Conservation (phyloP, 331 rosid species). For the Malus hybrid region DNA sequence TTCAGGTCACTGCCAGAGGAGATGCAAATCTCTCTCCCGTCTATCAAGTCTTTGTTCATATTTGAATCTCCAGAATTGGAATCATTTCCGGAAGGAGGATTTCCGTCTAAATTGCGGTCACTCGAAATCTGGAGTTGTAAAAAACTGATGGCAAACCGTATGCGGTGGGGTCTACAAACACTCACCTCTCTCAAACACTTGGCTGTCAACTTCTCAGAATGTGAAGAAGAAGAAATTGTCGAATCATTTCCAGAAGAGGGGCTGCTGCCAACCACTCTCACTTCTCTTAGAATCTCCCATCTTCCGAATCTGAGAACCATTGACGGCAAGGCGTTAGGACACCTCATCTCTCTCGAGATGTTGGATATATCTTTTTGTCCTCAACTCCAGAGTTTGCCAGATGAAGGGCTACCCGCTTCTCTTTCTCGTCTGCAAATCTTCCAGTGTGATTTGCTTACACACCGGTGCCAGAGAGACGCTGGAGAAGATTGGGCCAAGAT, state of each 20-base stretch:
- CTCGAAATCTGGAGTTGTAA: neutral
- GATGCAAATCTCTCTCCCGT: neutral
- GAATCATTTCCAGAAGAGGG: constrained; percentile 8
- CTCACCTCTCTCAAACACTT: neutral
- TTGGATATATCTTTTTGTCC: fast-evolving
- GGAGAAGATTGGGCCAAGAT: neutral
- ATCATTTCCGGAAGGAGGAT: neutral
- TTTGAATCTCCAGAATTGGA: neutral
- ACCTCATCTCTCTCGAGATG: neutral
- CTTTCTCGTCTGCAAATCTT: fast-evolving
- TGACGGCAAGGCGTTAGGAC: neutral
- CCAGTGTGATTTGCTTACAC: neutral
- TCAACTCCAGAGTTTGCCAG: neutral
- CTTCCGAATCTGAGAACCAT: neutral
- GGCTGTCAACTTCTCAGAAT: fast-evolving
- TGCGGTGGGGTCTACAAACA: neutral
- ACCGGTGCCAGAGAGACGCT: neutral
- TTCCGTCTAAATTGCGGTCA: neutral
- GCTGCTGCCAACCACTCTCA: constrained; percentile 4
- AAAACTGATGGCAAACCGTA: neutral
- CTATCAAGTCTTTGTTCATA: neutral
- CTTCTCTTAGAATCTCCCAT: fast-evolving
- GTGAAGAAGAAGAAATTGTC: neutral
- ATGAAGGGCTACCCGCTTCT: neutral
- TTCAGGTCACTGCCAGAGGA: constrained; percentile 3